A percentile compares a stretch with the other conserved stretches of the same genome.
Evolutionary conservation across 257 asterid species (phyloP).

Genomic region (Primulina eburnea): DNA sequence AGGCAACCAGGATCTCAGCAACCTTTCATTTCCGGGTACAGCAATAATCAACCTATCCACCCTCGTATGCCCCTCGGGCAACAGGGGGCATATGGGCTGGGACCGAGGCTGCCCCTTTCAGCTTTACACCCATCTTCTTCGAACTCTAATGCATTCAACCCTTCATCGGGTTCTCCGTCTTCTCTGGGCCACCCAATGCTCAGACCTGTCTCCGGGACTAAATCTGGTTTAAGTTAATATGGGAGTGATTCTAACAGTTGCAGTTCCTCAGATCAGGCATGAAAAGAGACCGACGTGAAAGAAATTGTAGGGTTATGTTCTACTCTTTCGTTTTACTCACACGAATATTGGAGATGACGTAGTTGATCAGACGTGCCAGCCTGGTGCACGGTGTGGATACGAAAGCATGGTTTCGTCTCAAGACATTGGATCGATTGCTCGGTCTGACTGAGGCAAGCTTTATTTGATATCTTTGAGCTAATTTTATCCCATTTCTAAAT

Average conservation of each 20-base stretch:
- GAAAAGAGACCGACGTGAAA: conserved; percentile 20
- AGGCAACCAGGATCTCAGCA: conserved; percentile 74
- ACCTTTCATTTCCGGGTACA: conserved; percentile 58
- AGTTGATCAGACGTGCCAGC: not conserved
- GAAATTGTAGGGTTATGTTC: conserved; percentile 10
- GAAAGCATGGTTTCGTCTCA: conserved; percentile 26
- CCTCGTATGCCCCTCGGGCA: conserved; percentile 73
- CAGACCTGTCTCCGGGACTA: conserved; percentile 73
- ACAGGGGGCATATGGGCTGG: conserved; percentile 72
- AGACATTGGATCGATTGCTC: conserved; percentile 21
- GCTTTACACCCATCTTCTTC: conserved; percentile 74
- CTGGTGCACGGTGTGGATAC: conserved; percentile 24
- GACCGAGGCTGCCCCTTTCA: conserved; percentile 82
- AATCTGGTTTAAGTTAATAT: conserved; percentile 63
- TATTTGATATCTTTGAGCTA: conserved; percentile 22
- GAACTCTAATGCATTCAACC: conserved; percentile 47
- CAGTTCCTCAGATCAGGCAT: conserved; percentile 24
- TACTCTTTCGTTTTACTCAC: conserved; percentile 20
- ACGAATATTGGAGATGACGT: conserved; percentile 18
- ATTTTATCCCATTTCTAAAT: conserved; percentile 32
- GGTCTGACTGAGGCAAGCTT: conserved; percentile 15
- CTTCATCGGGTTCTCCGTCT: conserved; percentile 58
- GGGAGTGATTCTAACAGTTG: conserved; percentile 23
- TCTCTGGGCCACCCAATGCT: conserved; percentile 59
- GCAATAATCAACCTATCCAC: conserved; percentile 62